phyloP scores from a whole-genome alignment of 1,284 basidiomycete species.

The Ustilago tritici region DNA sequence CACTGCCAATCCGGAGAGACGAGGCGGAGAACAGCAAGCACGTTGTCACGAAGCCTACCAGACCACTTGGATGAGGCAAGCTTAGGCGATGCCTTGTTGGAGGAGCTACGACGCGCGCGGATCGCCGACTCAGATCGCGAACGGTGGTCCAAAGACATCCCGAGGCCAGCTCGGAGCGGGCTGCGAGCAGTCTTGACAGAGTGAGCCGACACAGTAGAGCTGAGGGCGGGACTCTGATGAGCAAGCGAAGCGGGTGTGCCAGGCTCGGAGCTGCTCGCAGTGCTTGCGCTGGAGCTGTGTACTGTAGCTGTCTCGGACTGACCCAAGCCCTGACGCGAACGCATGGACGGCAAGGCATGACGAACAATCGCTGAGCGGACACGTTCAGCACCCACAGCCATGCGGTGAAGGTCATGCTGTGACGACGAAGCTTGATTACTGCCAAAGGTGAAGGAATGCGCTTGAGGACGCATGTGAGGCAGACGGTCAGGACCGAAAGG shows the following conservation, averaged over 20 bases:
- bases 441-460: constrained; percentile 41
- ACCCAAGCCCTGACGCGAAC: constrained; percentile 36
- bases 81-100: constrained; percentile 37
- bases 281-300: constrained; percentile 55
- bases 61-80: constrained; percentile 39
- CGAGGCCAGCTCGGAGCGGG: constrained; percentile 23
- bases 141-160: constrained; percentile 40
- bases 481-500: constrained; percentile 45
- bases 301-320: constrained; percentile 25
- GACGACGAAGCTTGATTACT: constrained; percentile 30
- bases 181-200: constrained; percentile 32
- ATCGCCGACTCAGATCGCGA: constrained; percentile 43
- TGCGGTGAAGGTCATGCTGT: constrained; percentile 42
- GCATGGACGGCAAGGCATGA: constrained; percentile 22
- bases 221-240: constrained; percentile 28
- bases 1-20: constrained; percentile 58
- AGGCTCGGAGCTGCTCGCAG: constrained; percentile 58
- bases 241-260: constrained; percentile 57
- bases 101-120: constrained; percentile 30
- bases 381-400: constrained; percentile 53
- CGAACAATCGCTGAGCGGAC: constrained; percentile 21
- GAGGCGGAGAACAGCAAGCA: constrained; percentile 51
- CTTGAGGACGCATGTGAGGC: constrained; percentile 41
- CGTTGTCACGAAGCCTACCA: constrained; percentile 43
- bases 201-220: constrained; percentile 37